Evolutionary conservation across 2,329 filamentous ascomycete species (phyloP).

Genomic region (Corynespora cassiicola): DNA sequence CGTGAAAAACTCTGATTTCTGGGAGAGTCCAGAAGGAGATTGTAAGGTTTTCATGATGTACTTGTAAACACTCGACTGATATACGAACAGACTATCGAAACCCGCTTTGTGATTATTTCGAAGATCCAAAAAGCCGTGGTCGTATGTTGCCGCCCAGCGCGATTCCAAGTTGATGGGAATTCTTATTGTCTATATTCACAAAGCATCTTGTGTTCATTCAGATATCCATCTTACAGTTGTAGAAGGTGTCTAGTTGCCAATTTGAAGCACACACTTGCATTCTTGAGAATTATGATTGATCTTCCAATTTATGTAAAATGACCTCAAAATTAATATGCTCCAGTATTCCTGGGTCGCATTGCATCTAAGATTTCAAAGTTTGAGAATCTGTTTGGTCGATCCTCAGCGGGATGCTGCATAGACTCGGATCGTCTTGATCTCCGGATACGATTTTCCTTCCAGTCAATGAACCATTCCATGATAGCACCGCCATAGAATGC

Average conservation of each 20-base stretch:
- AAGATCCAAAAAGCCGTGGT: slow-evolving; percentile 17
- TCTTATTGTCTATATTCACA: no score
- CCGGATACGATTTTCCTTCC: slow-evolving; percentile 37
- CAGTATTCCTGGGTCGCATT: slow-evolving; percentile 15
- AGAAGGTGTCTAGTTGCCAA: no score
- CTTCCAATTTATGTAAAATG: no score
- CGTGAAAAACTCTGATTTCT: slow-evolving; percentile 31
- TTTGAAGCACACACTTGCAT: no score
- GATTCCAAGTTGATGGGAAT: no score
- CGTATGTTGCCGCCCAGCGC: no score
- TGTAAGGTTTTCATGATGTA: slow-evolving; percentile 14
- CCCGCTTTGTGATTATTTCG: slow-evolving; percentile 27
- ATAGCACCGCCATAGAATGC: slow-evolving; percentile 50
- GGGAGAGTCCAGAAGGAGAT: slow-evolving; percentile 30
- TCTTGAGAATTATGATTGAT: no score
- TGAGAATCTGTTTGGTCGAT: slow-evolving; percentile 10
- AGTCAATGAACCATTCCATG: slow-evolving; percentile 43
- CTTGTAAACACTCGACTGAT: background rate
- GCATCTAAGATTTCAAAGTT: slow-evolving; percentile 33
- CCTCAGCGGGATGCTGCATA: slow-evolving; percentile 6
- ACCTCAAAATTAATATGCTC: slow-evolving; percentile 18
- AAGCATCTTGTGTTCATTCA: no score
- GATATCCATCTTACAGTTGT: no score
- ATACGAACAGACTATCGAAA: slow-evolving; percentile 22
- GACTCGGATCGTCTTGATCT: slow-evolving; percentile 10